These are phyloP conservation scores for Fusarium zealandicum DNA, from an alignment of 2,329 filamentous ascomycete genomes.

Conservation along the genomic window DNA sequence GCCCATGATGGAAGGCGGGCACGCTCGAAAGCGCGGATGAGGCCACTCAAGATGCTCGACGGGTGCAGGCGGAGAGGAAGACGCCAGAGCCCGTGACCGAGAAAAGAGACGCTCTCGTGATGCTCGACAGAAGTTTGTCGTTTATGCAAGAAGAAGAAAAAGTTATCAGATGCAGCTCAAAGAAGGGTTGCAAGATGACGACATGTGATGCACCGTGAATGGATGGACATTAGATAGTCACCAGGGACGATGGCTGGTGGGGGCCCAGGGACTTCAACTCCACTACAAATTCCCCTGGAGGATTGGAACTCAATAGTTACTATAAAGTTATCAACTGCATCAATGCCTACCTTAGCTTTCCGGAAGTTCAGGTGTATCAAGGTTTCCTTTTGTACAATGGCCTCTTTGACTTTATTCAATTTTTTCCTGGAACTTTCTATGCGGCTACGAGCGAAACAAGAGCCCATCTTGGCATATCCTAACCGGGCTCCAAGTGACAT, in stretches of 20 bases:
- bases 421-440: too few relatives aligned
- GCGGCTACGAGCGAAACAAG: too few relatives aligned
- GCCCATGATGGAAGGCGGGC: slow-evolving; percentile 57
- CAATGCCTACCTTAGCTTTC: too few relatives aligned
- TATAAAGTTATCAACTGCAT: too few relatives aligned
- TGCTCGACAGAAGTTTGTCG: not conserved
- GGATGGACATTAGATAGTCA: slow-evolving; percentile 10
- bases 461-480: too few relatives aligned
- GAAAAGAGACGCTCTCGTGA: not conserved
- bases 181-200: slow-evolving; percentile 22
- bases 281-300: not conserved
- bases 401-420: too few relatives aligned
- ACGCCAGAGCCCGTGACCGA: too few relatives aligned
- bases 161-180: not conserved
- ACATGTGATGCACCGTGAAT: slow-evolving; percentile 24
- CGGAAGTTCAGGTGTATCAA: too few relatives aligned
- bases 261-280: not conserved
- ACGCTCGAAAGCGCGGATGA: not conserved
- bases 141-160: not conserved
- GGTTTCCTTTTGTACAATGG: too few relatives aligned
- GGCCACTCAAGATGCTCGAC: not conserved
- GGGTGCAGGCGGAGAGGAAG: not conserved
- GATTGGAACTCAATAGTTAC: too few relatives aligned
- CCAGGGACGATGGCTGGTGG: slow-evolving; percentile 8
- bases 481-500: too few relatives aligned